Evolutionary conservation across 2,329 filamentous ascomycete genomes (phyloP).

Genomic region (Karstenula rhodostoma): DNA sequence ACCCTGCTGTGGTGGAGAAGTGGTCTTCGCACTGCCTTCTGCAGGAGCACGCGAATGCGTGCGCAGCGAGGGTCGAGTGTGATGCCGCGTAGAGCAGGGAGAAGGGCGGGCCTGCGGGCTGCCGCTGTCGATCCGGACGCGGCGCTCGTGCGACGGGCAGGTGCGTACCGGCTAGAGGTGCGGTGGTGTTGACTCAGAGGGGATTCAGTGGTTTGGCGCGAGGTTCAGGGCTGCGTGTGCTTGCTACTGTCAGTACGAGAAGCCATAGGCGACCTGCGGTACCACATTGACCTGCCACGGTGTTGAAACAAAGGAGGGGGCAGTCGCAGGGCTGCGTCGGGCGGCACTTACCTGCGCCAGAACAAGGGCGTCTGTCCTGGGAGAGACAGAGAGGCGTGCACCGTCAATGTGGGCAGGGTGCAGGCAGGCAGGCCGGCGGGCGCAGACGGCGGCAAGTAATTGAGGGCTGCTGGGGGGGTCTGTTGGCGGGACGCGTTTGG

Average conservation of each 20-base stretch:
- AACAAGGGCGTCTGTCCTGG: slow-evolving; percentile 20
- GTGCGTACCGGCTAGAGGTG: slow-evolving; percentile 5
- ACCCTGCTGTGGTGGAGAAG: slow-evolving; percentile 32
- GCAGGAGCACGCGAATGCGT: slow-evolving; percentile 43
- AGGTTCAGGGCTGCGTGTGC: slow-evolving; percentile 32
- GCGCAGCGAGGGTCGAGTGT: slow-evolving; percentile 35
- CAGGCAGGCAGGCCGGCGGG: slow-evolving; percentile 5
- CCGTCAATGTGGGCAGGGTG: slow-evolving; percentile 7
- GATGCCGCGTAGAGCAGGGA: slow-evolving; percentile 25
- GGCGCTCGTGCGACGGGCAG: slow-evolving; percentile 33
- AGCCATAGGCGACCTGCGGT: slow-evolving; percentile 42
- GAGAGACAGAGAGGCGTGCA: slow-evolving; percentile 13
- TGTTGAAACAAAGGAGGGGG: slow-evolving; percentile 44
- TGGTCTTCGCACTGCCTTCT: slow-evolving; percentile 39
- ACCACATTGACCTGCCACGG: slow-evolving; percentile 44
- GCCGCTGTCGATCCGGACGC: slow-evolving; percentile 22
- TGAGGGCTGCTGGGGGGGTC: neutral
- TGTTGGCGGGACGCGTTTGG: slow-evolving; percentile 8
- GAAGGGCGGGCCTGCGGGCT: slow-evolving; percentile 32
- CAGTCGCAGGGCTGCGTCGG: slow-evolving; percentile 23
- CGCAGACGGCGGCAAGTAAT: slow-evolving; percentile 6
- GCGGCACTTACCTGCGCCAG: slow-evolving; percentile 39
- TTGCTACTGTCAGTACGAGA: slow-evolving; percentile 43
- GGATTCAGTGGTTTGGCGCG: slow-evolving; percentile 11
- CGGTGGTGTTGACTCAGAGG: slow-evolving; percentile 18